phyloP scores from a whole-genome alignment of 2,329 filamentous ascomycete genomes.

The Drechslerella coelobrocha region DNA sequence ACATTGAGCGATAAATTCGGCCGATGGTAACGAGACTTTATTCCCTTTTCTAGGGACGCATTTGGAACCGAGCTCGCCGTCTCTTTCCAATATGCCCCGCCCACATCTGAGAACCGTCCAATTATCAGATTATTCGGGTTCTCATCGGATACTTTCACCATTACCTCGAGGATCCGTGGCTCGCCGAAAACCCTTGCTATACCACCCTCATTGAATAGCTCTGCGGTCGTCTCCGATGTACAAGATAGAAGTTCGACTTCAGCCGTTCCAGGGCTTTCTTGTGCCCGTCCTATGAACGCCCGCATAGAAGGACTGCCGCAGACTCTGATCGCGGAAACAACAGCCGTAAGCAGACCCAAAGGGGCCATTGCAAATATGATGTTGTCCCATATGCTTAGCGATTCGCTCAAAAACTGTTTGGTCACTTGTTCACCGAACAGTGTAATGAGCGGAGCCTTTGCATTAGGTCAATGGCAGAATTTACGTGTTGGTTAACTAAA shows the following conservation, averaged over 20 bases:
- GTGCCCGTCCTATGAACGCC: slow-evolving; percentile 59
- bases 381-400: slow-evolving; percentile 24
- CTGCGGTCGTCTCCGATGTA: slow-evolving; percentile 54
- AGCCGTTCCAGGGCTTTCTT: slow-evolving; percentile 56
- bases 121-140: neutral
- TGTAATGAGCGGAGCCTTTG: neutral
- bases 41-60: neutral
- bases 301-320: slow-evolving; percentile 28
- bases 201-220: slow-evolving; percentile 6
- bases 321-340: neutral
- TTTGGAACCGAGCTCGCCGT: neutral
- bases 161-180: slow-evolving; percentile 56
- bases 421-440: slow-evolving; percentile 7
- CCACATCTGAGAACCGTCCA: neutral
- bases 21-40: slow-evolving; percentile 1
- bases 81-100: neutral
- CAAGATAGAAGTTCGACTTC: slow-evolving; percentile 60
- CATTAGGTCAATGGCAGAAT: neutral
- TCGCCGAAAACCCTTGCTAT: slow-evolving; percentile 25
- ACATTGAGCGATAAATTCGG: slow-evolving; percentile 46
- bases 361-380: slow-evolving; percentile 47
- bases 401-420: slow-evolving; percentile 1
- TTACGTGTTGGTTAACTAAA: neutral
- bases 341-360: slow-evolving; percentile 45
- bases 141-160: slow-evolving; percentile 27